Base-by-base conservation (phyloP, 805 yeast species). In the Suhomyces sp. region DNA sequence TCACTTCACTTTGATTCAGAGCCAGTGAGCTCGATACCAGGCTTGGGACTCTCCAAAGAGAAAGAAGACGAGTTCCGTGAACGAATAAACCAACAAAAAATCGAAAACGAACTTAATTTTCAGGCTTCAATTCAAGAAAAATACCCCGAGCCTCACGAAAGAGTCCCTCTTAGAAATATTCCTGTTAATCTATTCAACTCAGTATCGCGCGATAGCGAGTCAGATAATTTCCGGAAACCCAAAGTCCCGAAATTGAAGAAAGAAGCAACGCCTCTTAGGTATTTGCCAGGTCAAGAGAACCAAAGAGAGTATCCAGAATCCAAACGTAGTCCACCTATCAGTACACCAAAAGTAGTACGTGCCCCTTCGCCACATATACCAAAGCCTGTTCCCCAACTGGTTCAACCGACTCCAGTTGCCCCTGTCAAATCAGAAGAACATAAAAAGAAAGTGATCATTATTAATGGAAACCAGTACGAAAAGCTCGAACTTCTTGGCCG, bases 401-500 rank as follows among this genome's bases (percentile, higher is more conserved):
- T 15, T 7, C 41, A 36, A 10, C 19, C 22, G 5, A 17, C 23
- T 5, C 24, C 24, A 5, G 42, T 38, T 7, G 38, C 38, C 17
- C 42, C 42, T 17, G 42, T 38, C 15, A 29, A 52, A 6, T 61
- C 60, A 24, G 68, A 63, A 9, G 56, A 57, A 4, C 59, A 60
- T 15, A 60, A 60, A 35, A 66, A 64, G 41, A 70, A 71, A 54
- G 52, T 65, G 19, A 69, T 76, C 6, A 59, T 56, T 2, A 71
- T 76, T 19, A 88, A 90, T 65, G 84, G 81, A 1, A 77, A 77
- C 33, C 78, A 78, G 44, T 93, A 88, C 64, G 92, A 87, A 61
- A 80, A 86, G 52, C 70, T 88, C 26, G 97, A 90, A 62, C 73
- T 88, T 12, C 67, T 92, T 17, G 98, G 97, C 5, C 81, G 88